Evolutionary conservation across 768 basidiomycete genomes (phyloP).

Genomic region (Chalciporus sphaerocephalus): DNA sequence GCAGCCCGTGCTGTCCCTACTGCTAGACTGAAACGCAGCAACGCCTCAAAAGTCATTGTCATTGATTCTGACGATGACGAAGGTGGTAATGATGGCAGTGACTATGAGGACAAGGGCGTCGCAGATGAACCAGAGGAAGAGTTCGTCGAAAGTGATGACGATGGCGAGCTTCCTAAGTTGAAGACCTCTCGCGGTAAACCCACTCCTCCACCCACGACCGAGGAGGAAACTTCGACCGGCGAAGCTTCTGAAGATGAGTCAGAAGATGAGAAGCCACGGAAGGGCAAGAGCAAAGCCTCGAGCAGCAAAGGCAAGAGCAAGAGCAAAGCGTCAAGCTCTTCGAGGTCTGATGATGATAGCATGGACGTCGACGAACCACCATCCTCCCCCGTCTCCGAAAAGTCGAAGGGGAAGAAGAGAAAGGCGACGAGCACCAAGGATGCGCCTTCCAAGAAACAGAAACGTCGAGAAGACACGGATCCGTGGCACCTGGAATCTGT

Average conservation of each 20-base stretch:
- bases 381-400: conserved; percentile 32
- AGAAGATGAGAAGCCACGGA: conserved; percentile 32
- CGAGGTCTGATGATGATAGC: conserved; percentile 37
- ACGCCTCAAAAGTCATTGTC: conserved; percentile 36
- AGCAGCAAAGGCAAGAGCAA: conserved; percentile 21
- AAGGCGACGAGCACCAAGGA: conserved; percentile 35
- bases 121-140: conserved; percentile 40
- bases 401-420: conserved; percentile 42
- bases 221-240: conserved; percentile 26
- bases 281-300: conserved; percentile 26
- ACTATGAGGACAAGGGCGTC: conserved; percentile 30
- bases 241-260: conserved; percentile 24
- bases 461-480: conserved; percentile 59
- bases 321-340: conserved; percentile 22
- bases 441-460: conserved; percentile 50
- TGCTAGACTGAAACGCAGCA: conserved; percentile 36
- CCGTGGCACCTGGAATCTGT: conserved; percentile 71
- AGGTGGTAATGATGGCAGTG: conserved; percentile 24
- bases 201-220: conserved; percentile 30
- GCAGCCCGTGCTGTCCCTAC: conserved; percentile 36
- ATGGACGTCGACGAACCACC: conserved; percentile 58
- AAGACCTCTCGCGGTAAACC: conserved; percentile 21
- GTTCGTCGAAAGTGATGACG: conserved; percentile 22
- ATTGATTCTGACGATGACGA: conserved; percentile 54
- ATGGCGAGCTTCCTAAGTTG: conserved; percentile 22